Evolutionary conservation across 2,329 filamentous ascomycete genomes (phyloP).

Genomic region (Aspergillus quadricinctus): DNA sequence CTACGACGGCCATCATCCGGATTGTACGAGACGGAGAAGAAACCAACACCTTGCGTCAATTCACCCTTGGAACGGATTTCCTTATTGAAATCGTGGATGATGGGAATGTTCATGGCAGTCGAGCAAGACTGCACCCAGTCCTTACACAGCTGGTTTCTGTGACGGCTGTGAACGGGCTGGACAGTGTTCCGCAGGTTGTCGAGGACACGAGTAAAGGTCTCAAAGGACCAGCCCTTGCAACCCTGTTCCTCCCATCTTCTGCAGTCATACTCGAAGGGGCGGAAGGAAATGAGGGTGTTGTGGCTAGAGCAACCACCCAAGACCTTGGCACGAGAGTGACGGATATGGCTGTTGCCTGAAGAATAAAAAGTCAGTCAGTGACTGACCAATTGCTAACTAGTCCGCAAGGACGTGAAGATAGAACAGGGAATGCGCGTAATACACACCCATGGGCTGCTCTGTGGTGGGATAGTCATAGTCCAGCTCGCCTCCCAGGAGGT

Average conservation of each 20-base stretch:
- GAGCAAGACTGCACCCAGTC: constrained; percentile 85
- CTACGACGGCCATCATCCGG: constrained; percentile 80
- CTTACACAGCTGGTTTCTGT: constrained; percentile 85
- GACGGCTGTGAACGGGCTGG: constrained; percentile 78
- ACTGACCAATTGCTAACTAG: background rate
- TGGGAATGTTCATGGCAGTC: constrained; percentile 70
- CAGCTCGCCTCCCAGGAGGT: constrained; percentile 76
- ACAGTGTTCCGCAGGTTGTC: constrained; percentile 86
- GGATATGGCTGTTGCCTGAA: constrained; percentile 80
- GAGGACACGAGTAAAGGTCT: constrained; percentile 74
- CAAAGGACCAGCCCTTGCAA: constrained; percentile 81
- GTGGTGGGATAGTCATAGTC: constrained; percentile 89
- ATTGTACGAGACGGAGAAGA: constrained; percentile 89
- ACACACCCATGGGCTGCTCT: constrained; percentile 73
- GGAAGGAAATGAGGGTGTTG: constrained; percentile 91
- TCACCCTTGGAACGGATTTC: constrained; percentile 71
- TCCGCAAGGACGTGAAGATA: too few relatives aligned
- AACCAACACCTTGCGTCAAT: constrained; percentile 73
- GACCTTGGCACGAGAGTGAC: constrained; percentile 88
- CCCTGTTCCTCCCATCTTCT: constrained; percentile 78
- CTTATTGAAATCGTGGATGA: constrained; percentile 81
- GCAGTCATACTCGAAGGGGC: constrained; percentile 84
- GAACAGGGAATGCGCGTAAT: background rate
- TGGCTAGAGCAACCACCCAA: constrained; percentile 89
- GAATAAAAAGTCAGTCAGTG: background rate